Evolutionary conservation across 2,329 filamentous ascomycete genomes (phyloP).

Genomic region (Cercospora sojina): DNA sequence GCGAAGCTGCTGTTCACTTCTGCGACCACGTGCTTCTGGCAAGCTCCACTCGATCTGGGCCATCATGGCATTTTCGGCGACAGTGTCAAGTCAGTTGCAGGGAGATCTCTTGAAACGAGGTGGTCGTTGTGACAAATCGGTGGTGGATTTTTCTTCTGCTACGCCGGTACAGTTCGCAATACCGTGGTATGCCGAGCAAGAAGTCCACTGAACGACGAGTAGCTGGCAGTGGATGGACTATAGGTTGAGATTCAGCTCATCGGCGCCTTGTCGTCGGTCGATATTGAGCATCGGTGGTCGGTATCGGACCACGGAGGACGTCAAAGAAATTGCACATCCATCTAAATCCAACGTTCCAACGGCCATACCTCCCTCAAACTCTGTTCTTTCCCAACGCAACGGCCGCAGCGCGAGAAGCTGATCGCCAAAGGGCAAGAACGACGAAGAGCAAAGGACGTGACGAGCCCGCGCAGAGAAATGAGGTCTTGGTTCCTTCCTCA

Average conservation of each 20-base stretch:
- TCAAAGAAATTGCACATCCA: neutral
- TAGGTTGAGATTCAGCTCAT: neutral
- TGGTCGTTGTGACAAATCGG: neutral
- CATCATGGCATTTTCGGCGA: neutral
- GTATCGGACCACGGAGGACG: neutral
- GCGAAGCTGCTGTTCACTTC: neutral
- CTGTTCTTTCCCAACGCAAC: neutral
- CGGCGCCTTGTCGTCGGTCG: neutral
- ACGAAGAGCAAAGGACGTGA: neutral
- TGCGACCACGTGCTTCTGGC: neutral
- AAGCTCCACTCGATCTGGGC: neutral
- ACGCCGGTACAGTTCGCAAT: neutral
- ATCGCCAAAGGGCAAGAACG: neutral
- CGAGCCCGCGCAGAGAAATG: neutral
- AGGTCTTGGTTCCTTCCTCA: constrained; percentile 9
- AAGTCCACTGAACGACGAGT: neutral
- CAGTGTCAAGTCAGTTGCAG: neutral
- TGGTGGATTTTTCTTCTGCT: neutral
- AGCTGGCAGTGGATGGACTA: neutral
- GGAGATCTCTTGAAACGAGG: neutral
- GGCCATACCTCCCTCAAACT: neutral
- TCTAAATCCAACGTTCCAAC: neutral
- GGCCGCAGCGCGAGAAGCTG: neutral
- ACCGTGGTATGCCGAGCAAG: too few species aligned
- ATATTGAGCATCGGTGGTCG: neutral